phyloP scores from a whole-genome alignment of 2,329 filamentous ascomycete species.

The Exophiala sp. region DNA sequence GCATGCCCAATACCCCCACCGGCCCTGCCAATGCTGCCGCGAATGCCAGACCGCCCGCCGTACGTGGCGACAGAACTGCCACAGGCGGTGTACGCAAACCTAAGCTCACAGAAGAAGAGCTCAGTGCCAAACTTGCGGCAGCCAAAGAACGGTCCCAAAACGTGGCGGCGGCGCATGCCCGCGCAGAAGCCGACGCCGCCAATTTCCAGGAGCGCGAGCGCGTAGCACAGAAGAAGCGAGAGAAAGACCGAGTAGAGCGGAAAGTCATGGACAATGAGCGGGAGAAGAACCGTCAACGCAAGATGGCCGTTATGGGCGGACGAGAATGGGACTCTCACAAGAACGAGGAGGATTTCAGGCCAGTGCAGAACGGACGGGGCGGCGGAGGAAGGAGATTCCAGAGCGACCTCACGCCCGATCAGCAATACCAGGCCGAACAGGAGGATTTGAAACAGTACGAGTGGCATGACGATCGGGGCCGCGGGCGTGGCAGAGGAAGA shows the following conservation, averaged over 20 bases:
- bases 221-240: constrained; percentile 52
- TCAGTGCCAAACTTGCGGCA: constrained; percentile 58
- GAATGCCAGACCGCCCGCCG: constrained; percentile 38
- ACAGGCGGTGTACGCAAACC: constrained; percentile 55
- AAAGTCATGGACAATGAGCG: constrained; percentile 61
- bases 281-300: constrained; percentile 58
- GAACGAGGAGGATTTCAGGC: constrained; percentile 50
- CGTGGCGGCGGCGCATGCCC: constrained; percentile 58
- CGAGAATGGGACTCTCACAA: constrained; percentile 64
- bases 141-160: constrained; percentile 61
- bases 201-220: constrained; percentile 63
- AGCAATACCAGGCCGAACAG: constrained; percentile 11
- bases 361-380: constrained; percentile 26
- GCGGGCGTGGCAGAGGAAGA: constrained; percentile 19
- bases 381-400: constrained; percentile 15
- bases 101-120: constrained; percentile 63
- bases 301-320: constrained; percentile 56
- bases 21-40: constrained; percentile 15
- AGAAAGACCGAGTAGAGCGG: constrained; percentile 49
- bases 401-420: constrained; percentile 4
- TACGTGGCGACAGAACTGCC: constrained; percentile 53
- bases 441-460: constrained; percentile 27
- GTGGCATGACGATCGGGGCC: constrained; percentile 23
- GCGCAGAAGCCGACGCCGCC: constrained; percentile 65
- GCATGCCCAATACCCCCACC: neutral